These are phyloP conservation scores for Papiliotrema nemorosa DNA, from an alignment of 1,284 basidiomycete species.

Conservation along the genomic window DNA sequence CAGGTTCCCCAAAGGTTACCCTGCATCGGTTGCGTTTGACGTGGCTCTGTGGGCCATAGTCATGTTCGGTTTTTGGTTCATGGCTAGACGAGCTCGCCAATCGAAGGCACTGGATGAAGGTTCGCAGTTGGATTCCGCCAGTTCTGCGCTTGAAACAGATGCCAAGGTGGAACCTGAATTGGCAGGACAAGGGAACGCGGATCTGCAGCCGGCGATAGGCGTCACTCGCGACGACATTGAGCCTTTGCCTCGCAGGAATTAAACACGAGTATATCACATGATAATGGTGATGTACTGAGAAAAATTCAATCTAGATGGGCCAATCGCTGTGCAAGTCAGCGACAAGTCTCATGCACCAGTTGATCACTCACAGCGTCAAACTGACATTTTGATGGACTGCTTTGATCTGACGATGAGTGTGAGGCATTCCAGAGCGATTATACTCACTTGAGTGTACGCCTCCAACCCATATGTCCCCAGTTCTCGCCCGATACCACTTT, in stretches of 20 bases:
- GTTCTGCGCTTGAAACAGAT: not conserved
- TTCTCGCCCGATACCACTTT: conserved; percentile 73
- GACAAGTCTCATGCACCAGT: not conserved
- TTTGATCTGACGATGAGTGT: conserved; percentile 60
- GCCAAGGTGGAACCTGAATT: not conserved
- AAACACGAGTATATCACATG: no score
- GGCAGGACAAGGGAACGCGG: not conserved
- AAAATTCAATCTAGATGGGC: not conserved
- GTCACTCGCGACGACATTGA: not conserved
- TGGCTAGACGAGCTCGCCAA: conserved; percentile 3
- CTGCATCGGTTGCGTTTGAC: not conserved
- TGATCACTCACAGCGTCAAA: conserved; percentile 16
- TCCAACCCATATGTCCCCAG: conserved; percentile 82
- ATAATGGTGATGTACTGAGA: not conserved
- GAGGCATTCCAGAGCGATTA: not conserved
- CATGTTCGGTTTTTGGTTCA: conserved; percentile 2
- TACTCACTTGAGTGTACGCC: conserved; percentile 57
- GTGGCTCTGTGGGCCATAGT: not conserved
- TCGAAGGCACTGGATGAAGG: not conserved
- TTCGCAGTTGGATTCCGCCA: conserved; percentile 1
- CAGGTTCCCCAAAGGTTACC: not conserved
- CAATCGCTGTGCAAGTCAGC: not conserved
- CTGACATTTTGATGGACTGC: conserved; percentile 71
- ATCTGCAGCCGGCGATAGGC: not conserved
- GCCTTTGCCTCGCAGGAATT: no score